Evolutionary conservation across 2,329 filamentous ascomycete species (phyloP).

Genomic region (Fusarium multiceps): DNA sequence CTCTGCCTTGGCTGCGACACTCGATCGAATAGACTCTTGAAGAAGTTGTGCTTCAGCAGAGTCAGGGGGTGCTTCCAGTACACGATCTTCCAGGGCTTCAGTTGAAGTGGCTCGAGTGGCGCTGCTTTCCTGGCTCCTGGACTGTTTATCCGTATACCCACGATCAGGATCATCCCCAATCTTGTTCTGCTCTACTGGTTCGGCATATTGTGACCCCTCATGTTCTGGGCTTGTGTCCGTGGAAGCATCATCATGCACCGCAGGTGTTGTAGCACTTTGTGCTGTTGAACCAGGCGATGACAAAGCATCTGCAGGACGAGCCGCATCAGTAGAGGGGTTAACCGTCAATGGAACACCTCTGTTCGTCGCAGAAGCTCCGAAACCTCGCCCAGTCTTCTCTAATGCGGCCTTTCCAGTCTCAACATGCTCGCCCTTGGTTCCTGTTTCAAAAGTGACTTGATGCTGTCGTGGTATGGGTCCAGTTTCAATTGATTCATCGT

Average conservation of each 20-base stretch:
- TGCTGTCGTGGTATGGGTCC: conserved; percentile 29
- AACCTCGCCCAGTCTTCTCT: conserved; percentile 19
- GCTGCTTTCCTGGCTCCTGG: not conserved
- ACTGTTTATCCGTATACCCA: conserved; percentile 39
- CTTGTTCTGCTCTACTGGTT: conserved; percentile 60
- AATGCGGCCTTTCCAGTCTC: conserved; percentile 2
- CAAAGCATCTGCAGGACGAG: conserved; percentile 56
- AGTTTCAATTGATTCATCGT: not conserved
- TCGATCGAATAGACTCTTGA: conserved; percentile 55
- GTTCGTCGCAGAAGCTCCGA: not conserved
- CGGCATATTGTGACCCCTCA: conserved; percentile 68
- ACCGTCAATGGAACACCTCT: conserved; percentile 43
- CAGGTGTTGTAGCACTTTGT: conserved; percentile 79
- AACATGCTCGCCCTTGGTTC: conserved; percentile 44
- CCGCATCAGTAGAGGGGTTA: conserved; percentile 51
- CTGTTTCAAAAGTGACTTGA: conserved; percentile 51
- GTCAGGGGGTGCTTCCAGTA: conserved; percentile 38
- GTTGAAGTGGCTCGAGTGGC: conserved; percentile 17
- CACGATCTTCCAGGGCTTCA: conserved; percentile 40
- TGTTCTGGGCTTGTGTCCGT: conserved; percentile 80
- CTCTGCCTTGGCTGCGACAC: conserved; percentile 33
- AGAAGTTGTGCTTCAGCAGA: conserved; percentile 59
- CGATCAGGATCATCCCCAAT: conserved; percentile 53
- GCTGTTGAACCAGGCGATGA: conserved; percentile 74
- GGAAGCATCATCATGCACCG: conserved; percentile 73